Evolutionary conservation across 306 rosid genomes (phyloP), one percentile per base, ranked within the genome.

Genomic region (Lotus japonicus): DNA sequence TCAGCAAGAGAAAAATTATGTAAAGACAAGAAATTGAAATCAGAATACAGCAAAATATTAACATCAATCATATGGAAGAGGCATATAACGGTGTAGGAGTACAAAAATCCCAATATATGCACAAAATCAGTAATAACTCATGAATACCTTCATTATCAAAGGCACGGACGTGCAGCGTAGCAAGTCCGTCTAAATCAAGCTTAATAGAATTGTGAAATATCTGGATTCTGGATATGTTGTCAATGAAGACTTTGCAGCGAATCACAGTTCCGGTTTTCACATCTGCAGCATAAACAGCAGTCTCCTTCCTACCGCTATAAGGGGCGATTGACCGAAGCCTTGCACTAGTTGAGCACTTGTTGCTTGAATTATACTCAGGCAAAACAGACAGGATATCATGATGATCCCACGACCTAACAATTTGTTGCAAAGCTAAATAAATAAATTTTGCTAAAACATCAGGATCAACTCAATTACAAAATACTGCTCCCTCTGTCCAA

Each of bases 151-250:
- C 87, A 12, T 57, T 66, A 63, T 92, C 98, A 48, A 92, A 92
- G 78, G 98, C 98, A 0, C 97, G 92, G 62, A 88, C 84, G 0
- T 80, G 95, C 6, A 92, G 88, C 6, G 96, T 92, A 76, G 97
- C 88, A 79, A 92, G 97, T 78, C 98, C 98, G 57, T 92, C 97
- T 46, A 92, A 79, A 82, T 92, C 98, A 77, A 92, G 98, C 78
- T 92, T 92, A 64, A 92, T 49, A 31, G 98, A 90, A 62, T 76
- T 83, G 66, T 92, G 98, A 82, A 90, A 92, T 59, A 92, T 92
- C 83, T 86, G 94, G 59, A 90, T 86, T 79, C 97, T 83, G 38
- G 91, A 84, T 76, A 92, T 76, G 19, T 82, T 86, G 79, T 92
- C 98, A 41, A 92, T 88, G 73, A 88, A 92, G 60, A 92, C 96